Evolutionary conservation across 495 filamentous ascomycete genomes (phyloP).

Genomic region (Corynascus novoguineensis): DNA sequence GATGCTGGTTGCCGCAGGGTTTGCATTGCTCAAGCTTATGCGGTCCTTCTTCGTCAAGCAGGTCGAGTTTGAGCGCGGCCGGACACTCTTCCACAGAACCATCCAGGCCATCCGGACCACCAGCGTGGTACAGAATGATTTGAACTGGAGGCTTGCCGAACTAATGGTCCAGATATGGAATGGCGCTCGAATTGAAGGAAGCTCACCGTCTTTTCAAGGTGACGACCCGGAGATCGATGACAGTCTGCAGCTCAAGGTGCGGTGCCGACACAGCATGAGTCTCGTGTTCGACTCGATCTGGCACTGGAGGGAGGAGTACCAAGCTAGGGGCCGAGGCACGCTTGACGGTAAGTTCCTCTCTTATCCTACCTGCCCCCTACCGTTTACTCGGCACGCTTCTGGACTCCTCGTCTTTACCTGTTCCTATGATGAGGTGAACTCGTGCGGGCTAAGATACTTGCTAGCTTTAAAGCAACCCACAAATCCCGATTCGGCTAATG

Average conservation of each 20-base stretch:
- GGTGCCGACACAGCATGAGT: slow-evolving; percentile 89
- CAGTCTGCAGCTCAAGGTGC: slow-evolving; percentile 74
- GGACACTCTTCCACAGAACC: slow-evolving; percentile 66
- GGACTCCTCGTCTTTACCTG: slow-evolving; percentile 5
- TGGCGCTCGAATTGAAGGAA: slow-evolving; percentile 54
- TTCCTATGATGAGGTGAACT: slow-evolving; percentile 17
- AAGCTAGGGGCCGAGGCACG: slow-evolving; percentile 67
- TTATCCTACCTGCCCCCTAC: not conserved
- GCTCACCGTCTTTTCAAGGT: slow-evolving; percentile 33
- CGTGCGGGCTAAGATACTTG: slow-evolving; percentile 31
- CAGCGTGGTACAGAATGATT: slow-evolving; percentile 76
- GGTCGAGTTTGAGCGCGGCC: slow-evolving; percentile 70
- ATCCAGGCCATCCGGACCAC: slow-evolving; percentile 72
- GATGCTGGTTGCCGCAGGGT: slow-evolving; percentile 85
- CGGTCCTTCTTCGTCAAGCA: slow-evolving; percentile 73
- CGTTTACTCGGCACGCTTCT: slow-evolving; percentile 8
- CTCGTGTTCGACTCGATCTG: slow-evolving; percentile 88
- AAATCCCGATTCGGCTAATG: slow-evolving; percentile 71
- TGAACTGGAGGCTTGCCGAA: slow-evolving; percentile 79
- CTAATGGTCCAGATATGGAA: slow-evolving; percentile 92
- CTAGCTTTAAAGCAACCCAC: slow-evolving; percentile 79
- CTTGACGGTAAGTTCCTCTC: slow-evolving; percentile 60
- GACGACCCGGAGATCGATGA: slow-evolving; percentile 55
- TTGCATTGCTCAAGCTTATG: slow-evolving; percentile 77
- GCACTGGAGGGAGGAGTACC: slow-evolving; percentile 86